Conservation (phyloP, 2,329 filamentous ascomycete genomes). For the Sporothrix euskadiensis region DNA sequence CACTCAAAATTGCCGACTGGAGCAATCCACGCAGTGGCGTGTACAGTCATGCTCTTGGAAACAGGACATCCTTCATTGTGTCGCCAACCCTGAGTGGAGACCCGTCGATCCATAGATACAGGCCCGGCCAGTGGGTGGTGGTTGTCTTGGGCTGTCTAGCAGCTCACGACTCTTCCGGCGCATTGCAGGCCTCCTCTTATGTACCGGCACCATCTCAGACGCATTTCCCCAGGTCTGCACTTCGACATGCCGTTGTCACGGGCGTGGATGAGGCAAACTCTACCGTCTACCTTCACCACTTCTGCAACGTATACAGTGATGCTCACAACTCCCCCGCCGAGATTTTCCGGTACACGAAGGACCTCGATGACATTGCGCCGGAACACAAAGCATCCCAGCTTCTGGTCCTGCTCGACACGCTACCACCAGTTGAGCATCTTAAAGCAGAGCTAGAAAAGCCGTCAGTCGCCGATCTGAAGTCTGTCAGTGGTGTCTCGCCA, state of each 20-base stretch:
- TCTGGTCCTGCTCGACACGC: slow-evolving; percentile 53
- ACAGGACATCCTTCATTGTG: background rate
- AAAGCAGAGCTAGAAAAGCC: slow-evolving; percentile 47
- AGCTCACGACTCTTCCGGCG: background rate
- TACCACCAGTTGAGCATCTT: slow-evolving; percentile 65
- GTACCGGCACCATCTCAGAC: background rate
- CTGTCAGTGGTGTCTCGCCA: slow-evolving; percentile 58
- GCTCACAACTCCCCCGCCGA: background rate
- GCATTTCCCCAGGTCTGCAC: background rate
- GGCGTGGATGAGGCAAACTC: slow-evolving; percentile 31
- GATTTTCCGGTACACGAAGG: slow-evolving; percentile 37
- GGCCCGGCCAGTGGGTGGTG: slow-evolving; percentile 26
- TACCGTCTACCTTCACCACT: slow-evolving; percentile 29
- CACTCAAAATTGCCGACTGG: slow-evolving; percentile 13
- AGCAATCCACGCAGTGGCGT: background rate
- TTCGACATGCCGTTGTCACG: slow-evolving; percentile 12
- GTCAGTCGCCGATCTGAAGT: slow-evolving; percentile 45
- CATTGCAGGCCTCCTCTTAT: background rate
- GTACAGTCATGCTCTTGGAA: slow-evolving; percentile 37
- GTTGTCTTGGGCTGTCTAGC: background rate
- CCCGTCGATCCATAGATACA: background rate
- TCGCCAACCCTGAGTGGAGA: background rate
- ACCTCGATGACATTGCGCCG: slow-evolving; percentile 57
- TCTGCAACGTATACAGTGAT: background rate
- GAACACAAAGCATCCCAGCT: slow-evolving; percentile 53